Percentiles rank a stretch among this genome's conserved stretches.
Conservation (phyloP, 805 yeast species). For the Saturnispora saitoi region DNA sequence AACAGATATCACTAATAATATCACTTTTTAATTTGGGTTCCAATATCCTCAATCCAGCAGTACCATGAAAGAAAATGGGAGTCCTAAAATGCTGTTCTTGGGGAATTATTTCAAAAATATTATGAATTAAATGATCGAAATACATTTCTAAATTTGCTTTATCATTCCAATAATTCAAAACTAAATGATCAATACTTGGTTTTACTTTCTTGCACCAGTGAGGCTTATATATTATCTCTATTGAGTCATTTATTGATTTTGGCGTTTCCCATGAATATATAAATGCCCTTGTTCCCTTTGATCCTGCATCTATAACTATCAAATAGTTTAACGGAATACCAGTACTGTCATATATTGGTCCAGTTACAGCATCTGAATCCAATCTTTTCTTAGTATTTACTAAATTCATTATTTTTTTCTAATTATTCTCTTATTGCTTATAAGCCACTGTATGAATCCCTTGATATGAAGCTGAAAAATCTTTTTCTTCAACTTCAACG, state of each 20-base stretch:
- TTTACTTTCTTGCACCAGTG: constrained; percentile 44
- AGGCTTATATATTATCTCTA: constrained; percentile 14
- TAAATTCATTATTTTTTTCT: too few relatives aligned
- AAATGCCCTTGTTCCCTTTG: constrained; percentile 55
- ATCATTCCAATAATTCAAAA: constrained; percentile 39
- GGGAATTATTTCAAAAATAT: constrained; percentile 47
- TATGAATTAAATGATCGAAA: constrained; percentile 38
- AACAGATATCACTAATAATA: constrained; percentile 41
- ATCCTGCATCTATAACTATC: constrained; percentile 56
- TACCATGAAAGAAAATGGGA: constrained; percentile 61
- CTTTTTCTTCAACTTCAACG: too few relatives aligned
- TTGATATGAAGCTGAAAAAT: too few relatives aligned
- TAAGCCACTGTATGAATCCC: too few relatives aligned
- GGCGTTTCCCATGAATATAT: constrained; percentile 50
- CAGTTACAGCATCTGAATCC: background rate
- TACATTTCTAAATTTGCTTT: constrained; percentile 49
- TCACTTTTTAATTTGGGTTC: constrained; percentile 38
- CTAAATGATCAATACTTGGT: constrained; percentile 57
- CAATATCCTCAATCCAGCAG: constrained; percentile 59
- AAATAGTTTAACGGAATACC: constrained; percentile 52
- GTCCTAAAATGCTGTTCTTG: constrained; percentile 51
- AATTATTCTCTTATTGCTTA: too few relatives aligned
- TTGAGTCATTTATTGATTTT: constrained; percentile 12
- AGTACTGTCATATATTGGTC: constrained; percentile 22
- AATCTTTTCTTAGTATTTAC: background rate